Evolutionary conservation across 192 early-diverging fungal species (phyloP).

Genomic region (Coemansia sp.): DNA sequence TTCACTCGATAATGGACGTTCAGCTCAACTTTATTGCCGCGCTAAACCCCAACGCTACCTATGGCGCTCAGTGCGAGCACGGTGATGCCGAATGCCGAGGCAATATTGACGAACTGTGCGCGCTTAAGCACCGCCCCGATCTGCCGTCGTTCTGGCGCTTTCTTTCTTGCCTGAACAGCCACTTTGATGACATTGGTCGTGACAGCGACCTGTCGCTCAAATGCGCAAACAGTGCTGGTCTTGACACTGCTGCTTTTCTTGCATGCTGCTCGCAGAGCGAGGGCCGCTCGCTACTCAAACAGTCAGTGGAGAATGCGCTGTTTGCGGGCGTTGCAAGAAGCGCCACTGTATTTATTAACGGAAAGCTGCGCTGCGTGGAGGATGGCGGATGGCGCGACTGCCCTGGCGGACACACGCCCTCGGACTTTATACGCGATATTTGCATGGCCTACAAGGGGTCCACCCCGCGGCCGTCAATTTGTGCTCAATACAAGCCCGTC

Average conservation of each 20-base stretch:
- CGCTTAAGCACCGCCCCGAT: conserved; percentile 21
- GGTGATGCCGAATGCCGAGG: conserved; percentile 53
- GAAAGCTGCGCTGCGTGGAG: conserved; percentile 57
- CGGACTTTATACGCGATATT: conserved; percentile 48
- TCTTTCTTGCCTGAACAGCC: conserved; percentile 33
- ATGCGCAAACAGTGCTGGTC: conserved; percentile 32
- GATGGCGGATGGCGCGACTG: conserved; percentile 56
- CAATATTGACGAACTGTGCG: conserved; percentile 50
- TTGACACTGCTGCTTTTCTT: conserved; percentile 45
- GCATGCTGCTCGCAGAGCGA: conserved; percentile 31
- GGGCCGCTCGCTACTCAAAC: conserved; percentile 49
- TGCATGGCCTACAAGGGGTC: conserved; percentile 39
- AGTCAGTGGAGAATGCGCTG: conserved; percentile 47
- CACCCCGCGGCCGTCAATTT: conserved; percentile 26
- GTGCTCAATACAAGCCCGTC: conserved; percentile 23
- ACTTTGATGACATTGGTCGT: conserved; percentile 16
- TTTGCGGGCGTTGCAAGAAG: conserved; percentile 52
- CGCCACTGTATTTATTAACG: conserved; percentile 60
- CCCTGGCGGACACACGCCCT: conserved; percentile 21
- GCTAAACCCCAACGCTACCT: conserved; percentile 28
- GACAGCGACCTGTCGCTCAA: conserved; percentile 22
- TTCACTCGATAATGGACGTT: conserved; percentile 47
- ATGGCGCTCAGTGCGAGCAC: conserved; percentile 50
- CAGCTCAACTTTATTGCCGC: conserved; percentile 50
- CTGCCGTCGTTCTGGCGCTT: conserved; percentile 40